Evolutionary conservation across 805 yeast genomes (phyloP).

Genomic region (Cyberlindnera samutprakarnensis): DNA sequence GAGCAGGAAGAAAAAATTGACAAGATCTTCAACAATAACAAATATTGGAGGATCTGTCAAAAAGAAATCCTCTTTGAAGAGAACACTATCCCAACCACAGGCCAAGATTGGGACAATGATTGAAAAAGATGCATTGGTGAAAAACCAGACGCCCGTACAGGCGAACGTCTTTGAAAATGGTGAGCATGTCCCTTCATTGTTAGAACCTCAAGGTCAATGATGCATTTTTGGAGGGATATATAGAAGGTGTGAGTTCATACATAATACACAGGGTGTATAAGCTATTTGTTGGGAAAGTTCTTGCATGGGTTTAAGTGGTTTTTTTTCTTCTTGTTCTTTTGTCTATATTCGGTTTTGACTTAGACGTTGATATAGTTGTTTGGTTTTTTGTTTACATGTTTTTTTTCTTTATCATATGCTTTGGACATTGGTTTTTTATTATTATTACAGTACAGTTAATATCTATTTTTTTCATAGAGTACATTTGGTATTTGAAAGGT

Average conservation of each 20-base stretch:
- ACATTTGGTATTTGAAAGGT: no score
- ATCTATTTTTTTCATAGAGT: no score
- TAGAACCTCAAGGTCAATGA: no score
- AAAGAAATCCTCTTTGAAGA: slow-evolving; percentile 8
- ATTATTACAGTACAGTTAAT: not conserved
- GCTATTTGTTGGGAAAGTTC: no score
- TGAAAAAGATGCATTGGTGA: not conserved
- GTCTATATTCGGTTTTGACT: no score
- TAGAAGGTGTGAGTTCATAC: no score
- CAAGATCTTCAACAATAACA: slow-evolving; percentile 16
- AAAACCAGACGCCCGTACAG: no score
- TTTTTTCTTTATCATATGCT: not conserved
- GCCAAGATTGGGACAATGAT: slow-evolving; percentile 6
- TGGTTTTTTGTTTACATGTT: not conserved
- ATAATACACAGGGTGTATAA: no score
- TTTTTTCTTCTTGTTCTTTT: no score
- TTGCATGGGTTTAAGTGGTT: no score
- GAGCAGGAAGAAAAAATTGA: slow-evolving; percentile 13
- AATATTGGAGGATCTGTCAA: not conserved
- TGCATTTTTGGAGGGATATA: no score
- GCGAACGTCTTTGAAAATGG: slow-evolving; percentile 1
- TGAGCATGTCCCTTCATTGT: no score
- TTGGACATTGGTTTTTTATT: not conserved
- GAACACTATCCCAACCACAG: slow-evolving; percentile 20
- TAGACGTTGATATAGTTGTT: not conserved